A percentile compares a stretch with the other conserved stretches of the same genome.
These are phyloP conservation scores for Solidago caesia DNA, from an alignment of 129 eudicot genomes.

Conservation along the genomic window DNA sequence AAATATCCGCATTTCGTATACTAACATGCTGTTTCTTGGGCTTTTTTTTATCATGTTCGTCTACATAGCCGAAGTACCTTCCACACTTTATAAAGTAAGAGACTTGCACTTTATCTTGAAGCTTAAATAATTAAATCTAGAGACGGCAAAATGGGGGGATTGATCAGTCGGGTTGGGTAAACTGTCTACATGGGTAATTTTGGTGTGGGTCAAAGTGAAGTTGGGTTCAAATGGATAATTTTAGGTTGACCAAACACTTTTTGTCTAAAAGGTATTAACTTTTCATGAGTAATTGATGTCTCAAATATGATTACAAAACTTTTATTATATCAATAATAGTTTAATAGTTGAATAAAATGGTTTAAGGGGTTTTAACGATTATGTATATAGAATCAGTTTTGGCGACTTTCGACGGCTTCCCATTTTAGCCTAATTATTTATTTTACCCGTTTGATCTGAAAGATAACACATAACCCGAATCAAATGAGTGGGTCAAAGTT, in stretches of 20 bases:
- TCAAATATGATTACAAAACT: not conserved
- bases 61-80: slow-evolving; percentile 71
- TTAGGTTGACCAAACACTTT: not conserved
- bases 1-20: not conserved
- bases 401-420: not conserved
- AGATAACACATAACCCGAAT: slow-evolving; percentile 5
- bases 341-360: not conserved
- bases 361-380: not conserved
- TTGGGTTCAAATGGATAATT: not conserved
- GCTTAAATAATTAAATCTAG: not conserved
- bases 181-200: not conserved
- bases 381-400: not conserved
- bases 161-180: not conserved
- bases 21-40: slow-evolving; percentile 5
- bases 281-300: not conserved
- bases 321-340: not conserved
- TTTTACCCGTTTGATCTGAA: not conserved
- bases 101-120: slow-evolving; percentile 3
- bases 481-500: not conserved
- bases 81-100: slow-evolving; percentile 82
- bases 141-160: slow-evolving; percentile 6
- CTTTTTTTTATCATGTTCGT: slow-evolving; percentile 18
- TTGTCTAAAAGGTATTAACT: not conserved
- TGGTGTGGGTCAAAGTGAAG: not conserved
- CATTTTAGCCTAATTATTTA: not conserved